These are phyloP conservation scores for Myxozyma neotropica DNA, from an alignment of 805 yeast species.

Conservation along the genomic window DNA sequence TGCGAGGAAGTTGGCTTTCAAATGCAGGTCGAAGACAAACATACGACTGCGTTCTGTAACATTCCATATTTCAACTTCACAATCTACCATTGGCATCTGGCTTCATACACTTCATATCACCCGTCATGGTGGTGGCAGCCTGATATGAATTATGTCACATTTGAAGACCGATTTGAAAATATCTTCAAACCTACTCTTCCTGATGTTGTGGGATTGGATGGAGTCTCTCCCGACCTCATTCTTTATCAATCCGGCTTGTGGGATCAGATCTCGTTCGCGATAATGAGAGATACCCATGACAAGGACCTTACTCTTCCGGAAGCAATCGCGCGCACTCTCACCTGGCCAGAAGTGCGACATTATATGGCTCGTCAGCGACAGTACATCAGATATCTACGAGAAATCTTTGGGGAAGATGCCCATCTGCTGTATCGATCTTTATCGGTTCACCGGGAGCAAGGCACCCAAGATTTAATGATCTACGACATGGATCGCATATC, in stretches of 20 bases:
- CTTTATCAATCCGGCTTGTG: slow-evolving; percentile 22
- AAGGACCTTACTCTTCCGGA: neutral
- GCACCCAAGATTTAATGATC: slow-evolving; percentile 14
- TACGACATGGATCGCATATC: slow-evolving; percentile 23
- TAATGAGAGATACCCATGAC: slow-evolving; percentile 2
- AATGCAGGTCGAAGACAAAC: neutral
- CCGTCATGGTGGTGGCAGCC: slow-evolving; percentile 32
- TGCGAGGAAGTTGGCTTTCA: slow-evolving; percentile 16
- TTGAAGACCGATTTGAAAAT: slow-evolving; percentile 20
- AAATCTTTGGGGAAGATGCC: slow-evolving; percentile 18
- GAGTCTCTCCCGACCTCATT: slow-evolving; percentile 20
- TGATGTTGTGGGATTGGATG: slow-evolving; percentile 17
- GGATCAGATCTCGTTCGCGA: slow-evolving; percentile 6
- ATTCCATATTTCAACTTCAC: slow-evolving; percentile 26
- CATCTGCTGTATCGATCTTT: slow-evolving; percentile 25
- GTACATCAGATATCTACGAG: slow-evolving; percentile 9
- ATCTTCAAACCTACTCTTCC: slow-evolving; percentile 4
- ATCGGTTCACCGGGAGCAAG: slow-evolving; percentile 12
- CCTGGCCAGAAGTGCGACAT: slow-evolving; percentile 22
- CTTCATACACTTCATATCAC: slow-evolving; percentile 11
- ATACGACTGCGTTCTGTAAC: slow-evolving; percentile 23
- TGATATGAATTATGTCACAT: slow-evolving; percentile 19
- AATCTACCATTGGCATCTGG: slow-evolving; percentile 29
- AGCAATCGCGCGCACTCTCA: slow-evolving; percentile 6
- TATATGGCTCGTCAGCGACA: slow-evolving; percentile 13